Percentiles rank a stretch among this genome's conserved stretches.
These are phyloP conservation scores for Pecoramyces ruminantium DNA, from an alignment of 192 early-diverging fungal genomes.

Conservation along the genomic window DNA sequence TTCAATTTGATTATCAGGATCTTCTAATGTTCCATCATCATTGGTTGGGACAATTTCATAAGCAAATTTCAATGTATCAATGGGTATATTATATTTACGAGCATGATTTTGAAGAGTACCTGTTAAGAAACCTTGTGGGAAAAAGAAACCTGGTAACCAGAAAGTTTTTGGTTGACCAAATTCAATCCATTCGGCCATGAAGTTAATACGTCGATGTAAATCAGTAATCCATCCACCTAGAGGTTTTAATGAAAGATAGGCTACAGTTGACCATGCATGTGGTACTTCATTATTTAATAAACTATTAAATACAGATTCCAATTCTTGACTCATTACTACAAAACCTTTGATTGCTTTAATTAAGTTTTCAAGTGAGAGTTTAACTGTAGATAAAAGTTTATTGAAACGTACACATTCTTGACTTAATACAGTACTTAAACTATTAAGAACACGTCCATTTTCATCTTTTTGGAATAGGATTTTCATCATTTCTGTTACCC, in stretches of 20 bases:
- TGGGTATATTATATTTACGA: constrained; percentile 34
- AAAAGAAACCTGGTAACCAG: constrained; percentile 48
- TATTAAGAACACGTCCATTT: constrained; percentile 33
- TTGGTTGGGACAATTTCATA: constrained; percentile 26
- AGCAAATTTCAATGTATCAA: constrained; percentile 29
- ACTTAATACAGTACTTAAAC: constrained; percentile 27
- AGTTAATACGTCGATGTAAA: constrained; percentile 18
- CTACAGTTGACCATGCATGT: constrained; percentile 20
- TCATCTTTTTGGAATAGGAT: constrained; percentile 30
- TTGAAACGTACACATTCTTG: constrained; percentile 37
- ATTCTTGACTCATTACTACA: constrained; percentile 37
- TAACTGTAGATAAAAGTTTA: constrained; percentile 23
- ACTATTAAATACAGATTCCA: constrained; percentile 34
- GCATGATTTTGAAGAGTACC: constrained; percentile 44
- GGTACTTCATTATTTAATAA: constrained; percentile 43
- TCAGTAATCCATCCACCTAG: constrained; percentile 40
- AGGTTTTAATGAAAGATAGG: constrained; percentile 38
- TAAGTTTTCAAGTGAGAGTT: constrained; percentile 17
- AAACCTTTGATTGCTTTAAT: constrained; percentile 40
- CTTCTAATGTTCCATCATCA: constrained; percentile 4
- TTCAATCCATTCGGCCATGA: constrained; percentile 21
- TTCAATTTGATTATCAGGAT: constrained; percentile 7
- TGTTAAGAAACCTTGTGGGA: constrained; percentile 48
- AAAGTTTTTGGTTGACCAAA: constrained; percentile 32
- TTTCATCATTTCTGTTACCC: constrained; percentile 6